Percentiles rank a stretch among this genome's conserved stretches.
These are phyloP conservation scores for Lyophyllum shimeji DNA, from an alignment of 768 basidiomycete species.

Conservation along the genomic window DNA sequence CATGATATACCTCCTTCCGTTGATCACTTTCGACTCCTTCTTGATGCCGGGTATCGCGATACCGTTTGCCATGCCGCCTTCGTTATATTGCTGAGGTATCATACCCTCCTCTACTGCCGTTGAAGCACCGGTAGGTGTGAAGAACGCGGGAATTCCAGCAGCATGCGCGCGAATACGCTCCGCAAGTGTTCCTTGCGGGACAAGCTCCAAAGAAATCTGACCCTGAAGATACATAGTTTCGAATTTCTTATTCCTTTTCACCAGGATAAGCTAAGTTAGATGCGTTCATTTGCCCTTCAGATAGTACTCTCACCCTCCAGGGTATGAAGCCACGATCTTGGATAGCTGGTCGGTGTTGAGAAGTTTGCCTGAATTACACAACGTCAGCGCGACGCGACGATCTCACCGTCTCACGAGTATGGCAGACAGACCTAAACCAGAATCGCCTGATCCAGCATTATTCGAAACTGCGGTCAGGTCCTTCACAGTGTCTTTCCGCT, in stretches of 20 bases:
- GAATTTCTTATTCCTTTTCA: constrained; percentile 79
- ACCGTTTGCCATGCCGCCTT: constrained; percentile 69
- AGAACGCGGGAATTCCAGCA: constrained; percentile 93
- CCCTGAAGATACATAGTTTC: constrained; percentile 81
- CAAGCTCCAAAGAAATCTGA: constrained; percentile 80
- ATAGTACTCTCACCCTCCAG: constrained; percentile 62
- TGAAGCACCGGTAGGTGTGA: constrained; percentile 84
- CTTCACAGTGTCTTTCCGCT: constrained; percentile 64
- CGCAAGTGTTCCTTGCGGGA: constrained; percentile 88
- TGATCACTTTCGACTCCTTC: constrained; percentile 76
- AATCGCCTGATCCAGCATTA: constrained; percentile 75
- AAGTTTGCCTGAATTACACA: constrained; percentile 57
- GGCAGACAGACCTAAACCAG: constrained; percentile 58
- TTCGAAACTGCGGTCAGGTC: constrained; percentile 85
- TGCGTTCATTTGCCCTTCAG: not conserved
- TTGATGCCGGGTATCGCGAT: constrained; percentile 70
- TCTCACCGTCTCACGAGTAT: not conserved
- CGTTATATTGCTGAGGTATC: constrained; percentile 78
- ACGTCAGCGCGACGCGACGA: constrained; percentile 4
- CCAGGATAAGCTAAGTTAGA: not conserved
- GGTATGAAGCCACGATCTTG: constrained; percentile 88
- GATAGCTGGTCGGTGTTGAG: constrained; percentile 72
- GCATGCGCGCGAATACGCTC: constrained; percentile 89
- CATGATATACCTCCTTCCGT: constrained; percentile 78
- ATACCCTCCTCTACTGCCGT: constrained; percentile 80